phyloP scores from a whole-genome alignment of 257 asterid species.

The Cinchona pubescens region DNA sequence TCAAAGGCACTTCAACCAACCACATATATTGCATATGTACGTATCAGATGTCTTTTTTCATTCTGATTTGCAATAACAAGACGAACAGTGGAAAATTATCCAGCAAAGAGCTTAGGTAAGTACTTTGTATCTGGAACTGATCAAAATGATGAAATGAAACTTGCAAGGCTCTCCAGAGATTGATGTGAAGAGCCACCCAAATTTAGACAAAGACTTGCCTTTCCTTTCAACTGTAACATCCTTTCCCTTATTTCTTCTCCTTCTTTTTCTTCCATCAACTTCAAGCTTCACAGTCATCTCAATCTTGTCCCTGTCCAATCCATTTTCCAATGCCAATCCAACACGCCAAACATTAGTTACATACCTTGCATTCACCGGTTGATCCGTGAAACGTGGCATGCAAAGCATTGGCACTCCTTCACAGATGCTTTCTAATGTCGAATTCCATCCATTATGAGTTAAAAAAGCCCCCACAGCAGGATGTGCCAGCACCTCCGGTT shows the following conservation, averaged over 20 bases:
- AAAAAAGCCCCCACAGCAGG: slow-evolving; percentile 38
- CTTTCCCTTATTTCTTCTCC: slow-evolving; percentile 34
- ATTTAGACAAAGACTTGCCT: slow-evolving; percentile 26
- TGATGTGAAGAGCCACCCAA: slow-evolving; percentile 35
- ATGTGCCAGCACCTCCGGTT: slow-evolving; percentile 35
- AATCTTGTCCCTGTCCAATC: slow-evolving; percentile 25
- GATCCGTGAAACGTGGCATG: slow-evolving; percentile 37
- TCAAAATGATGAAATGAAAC: slow-evolving; percentile 23
- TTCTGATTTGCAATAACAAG: no score
- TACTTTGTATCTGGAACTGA: not conserved
- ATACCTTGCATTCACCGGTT: slow-evolving; percentile 39
- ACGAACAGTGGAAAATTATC: no score
- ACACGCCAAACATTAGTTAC: slow-evolving; percentile 37
- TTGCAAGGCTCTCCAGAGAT: slow-evolving; percentile 25
- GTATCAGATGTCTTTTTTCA: no score
- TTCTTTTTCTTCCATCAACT: slow-evolving; percentile 26
- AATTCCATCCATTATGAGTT: no score
- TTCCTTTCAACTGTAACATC: slow-evolving; percentile 26
- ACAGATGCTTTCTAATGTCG: no score
- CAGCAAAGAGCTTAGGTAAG: no score
- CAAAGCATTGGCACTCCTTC: slow-evolving; percentile 58
- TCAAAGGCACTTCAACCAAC: no score
- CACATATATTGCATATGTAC: no score
- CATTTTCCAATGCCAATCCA: slow-evolving; percentile 37
- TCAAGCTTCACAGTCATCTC: slow-evolving; percentile 27